Evolutionary conservation across 352 stramenopile species (phyloP).

Genomic region (Pythium graminicola): DNA sequence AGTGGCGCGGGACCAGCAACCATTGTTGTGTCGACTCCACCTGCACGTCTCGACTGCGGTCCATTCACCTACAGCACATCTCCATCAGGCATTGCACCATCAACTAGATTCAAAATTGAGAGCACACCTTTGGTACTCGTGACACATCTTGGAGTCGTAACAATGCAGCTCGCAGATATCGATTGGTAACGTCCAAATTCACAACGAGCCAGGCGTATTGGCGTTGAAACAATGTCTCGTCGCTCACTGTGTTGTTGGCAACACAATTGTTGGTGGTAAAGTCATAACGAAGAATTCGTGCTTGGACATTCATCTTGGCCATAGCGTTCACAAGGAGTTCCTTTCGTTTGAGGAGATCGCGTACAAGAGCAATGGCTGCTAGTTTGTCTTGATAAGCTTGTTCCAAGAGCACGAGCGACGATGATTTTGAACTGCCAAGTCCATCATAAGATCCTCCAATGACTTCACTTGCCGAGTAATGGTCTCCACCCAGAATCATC

Average conservation of each 20-base stretch:
- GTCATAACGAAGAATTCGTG: conserved; percentile 14
- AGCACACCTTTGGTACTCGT: conserved; percentile 12
- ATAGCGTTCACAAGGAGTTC: conserved; percentile 51
- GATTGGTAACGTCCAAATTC: conserved; percentile 66
- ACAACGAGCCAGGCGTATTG: conserved; percentile 61
- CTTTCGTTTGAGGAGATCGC: conserved; percentile 64
- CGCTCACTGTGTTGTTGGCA: conserved; percentile 19
- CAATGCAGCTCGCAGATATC: conserved; percentile 43
- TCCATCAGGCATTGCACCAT: too few relatives aligned
- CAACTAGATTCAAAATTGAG: too few relatives aligned
- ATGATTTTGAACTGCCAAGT: neutral
- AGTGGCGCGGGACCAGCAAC: neutral
- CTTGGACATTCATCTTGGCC: conserved; percentile 39
- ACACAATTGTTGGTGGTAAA: conserved; percentile 9
- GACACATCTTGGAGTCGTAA: conserved; percentile 45
- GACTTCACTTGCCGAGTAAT: neutral
- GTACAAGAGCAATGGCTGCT: conserved; percentile 38
- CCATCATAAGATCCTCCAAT: neutral
- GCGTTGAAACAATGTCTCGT: conserved; percentile 36
- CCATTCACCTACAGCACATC: neutral
- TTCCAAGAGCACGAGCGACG: conserved; percentile 1
- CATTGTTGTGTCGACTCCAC: neutral
- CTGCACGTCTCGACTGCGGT: neutral
- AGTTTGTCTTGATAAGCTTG: conserved; percentile 35
- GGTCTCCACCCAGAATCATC: conserved; percentile 35